phyloP scores from a whole-genome alignment of 2,329 filamentous ascomycete species.

The Alternaria conjuncta region DNA sequence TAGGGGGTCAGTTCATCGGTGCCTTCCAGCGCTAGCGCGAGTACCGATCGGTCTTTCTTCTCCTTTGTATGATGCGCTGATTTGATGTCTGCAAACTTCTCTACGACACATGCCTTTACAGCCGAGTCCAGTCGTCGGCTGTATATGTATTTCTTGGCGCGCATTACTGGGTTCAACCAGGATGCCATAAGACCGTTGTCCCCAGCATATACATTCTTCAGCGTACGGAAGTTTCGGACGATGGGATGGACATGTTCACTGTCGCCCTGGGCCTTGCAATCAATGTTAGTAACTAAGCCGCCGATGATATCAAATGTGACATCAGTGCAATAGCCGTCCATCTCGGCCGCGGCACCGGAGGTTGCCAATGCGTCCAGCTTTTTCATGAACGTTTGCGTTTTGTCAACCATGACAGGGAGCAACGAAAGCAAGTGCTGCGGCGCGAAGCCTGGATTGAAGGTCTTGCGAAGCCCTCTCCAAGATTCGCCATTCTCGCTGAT shows the following conservation, averaged over 20 bases:
- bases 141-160: constrained; percentile 27
- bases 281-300: constrained; percentile 36
- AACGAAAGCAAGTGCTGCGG: constrained; percentile 45
- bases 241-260: constrained; percentile 27
- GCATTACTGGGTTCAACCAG: constrained; percentile 29
- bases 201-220: constrained; percentile 25
- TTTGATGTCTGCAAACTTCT: constrained; percentile 36
- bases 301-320: constrained; percentile 48
- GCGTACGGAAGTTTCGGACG: constrained; percentile 29
- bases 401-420: constrained; percentile 44
- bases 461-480: constrained; percentile 46
- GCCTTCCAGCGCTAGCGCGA: constrained; percentile 43
- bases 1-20: constrained; percentile 44
- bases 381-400: constrained; percentile 41
- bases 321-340: constrained; percentile 41
- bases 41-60: constrained; percentile 37
- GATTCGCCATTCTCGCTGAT: constrained; percentile 34
- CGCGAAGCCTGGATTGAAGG: constrained; percentile 49
- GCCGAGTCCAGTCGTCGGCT: constrained; percentile 31
- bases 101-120: constrained; percentile 33
- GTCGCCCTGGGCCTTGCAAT: constrained; percentile 38
- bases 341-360: constrained; percentile 29
- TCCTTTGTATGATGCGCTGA: constrained; percentile 21
- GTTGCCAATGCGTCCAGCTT: constrained; percentile 38
- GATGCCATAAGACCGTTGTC: constrained; percentile 29